Percentiles rank a stretch among this genome's conserved stretches.
These are phyloP conservation scores for Bipolaris sorokiniana DNA, from an alignment of 2,329 filamentous ascomycete species.

Conservation along the genomic window DNA sequence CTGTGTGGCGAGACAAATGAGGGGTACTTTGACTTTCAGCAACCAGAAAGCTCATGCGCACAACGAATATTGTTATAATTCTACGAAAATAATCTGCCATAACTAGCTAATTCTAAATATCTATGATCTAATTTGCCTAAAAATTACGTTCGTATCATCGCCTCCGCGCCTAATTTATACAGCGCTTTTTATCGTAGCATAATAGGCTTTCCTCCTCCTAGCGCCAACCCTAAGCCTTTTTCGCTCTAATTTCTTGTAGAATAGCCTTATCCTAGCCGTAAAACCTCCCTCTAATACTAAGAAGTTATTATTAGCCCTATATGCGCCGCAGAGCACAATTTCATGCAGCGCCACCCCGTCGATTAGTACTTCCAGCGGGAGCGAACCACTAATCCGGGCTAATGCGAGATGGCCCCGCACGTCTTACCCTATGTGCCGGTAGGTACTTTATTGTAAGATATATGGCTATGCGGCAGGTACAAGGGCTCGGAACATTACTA, in stretches of 20 bases:
- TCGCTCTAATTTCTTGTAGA: conserved; percentile 8
- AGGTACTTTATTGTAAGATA: too few species aligned
- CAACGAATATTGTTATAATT: not conserved
- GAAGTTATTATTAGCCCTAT: conserved; percentile 13
- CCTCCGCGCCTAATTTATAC: conserved; percentile 9
- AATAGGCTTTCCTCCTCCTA: conserved; percentile 8
- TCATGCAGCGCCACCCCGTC: too few species aligned
- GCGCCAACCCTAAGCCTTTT: conserved; percentile 12
- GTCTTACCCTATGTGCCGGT: too few species aligned
- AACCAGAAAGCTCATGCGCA: not conserved
- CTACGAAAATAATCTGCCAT: not conserved
- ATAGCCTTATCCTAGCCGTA: conserved; percentile 8
- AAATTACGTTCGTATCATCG: conserved; percentile 9
- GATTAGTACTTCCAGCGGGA: too few species aligned
- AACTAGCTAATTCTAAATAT: not conserved
- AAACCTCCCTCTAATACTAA: conserved; percentile 5
- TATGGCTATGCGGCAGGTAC: too few species aligned
- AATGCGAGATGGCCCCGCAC: too few species aligned
- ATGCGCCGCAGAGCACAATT: not conserved
- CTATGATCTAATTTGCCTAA: conserved; percentile 1
- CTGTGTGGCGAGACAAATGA: not conserved
- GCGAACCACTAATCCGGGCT: too few species aligned
- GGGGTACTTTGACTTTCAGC: not conserved
- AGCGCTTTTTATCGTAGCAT: conserved; percentile 6
- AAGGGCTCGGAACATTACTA: too few species aligned